These are phyloP conservation scores for Dendrothele bispora DNA, from an alignment of 768 basidiomycete species.

Conservation along the genomic window DNA sequence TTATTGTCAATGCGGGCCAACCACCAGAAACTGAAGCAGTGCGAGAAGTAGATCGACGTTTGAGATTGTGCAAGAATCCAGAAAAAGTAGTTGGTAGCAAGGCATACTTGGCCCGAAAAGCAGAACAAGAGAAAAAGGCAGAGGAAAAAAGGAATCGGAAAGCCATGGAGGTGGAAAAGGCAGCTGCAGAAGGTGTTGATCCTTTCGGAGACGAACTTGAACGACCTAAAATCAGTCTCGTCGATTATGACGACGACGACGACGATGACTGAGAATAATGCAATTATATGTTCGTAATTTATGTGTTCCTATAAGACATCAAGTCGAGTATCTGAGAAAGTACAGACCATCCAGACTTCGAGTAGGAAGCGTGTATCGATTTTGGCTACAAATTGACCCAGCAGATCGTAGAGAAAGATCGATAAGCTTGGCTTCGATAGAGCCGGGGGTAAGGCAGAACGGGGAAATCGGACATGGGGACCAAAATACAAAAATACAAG, in stretches of 20 bases:
- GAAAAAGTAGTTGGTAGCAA: conserved; percentile 92
- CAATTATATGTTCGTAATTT: background rate
- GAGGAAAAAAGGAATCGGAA: conserved; percentile 70
- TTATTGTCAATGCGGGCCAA: conserved; percentile 55
- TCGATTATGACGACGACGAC: conserved; percentile 65
- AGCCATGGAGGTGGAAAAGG: conserved; percentile 45
- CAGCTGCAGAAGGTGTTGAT: conserved; percentile 50
- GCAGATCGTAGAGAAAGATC: conserved; percentile 40
- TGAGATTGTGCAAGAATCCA: conserved; percentile 91
- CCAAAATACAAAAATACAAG: background rate
- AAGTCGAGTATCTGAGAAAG: background rate
- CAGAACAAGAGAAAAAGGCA: conserved; percentile 68
- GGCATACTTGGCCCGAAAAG: conserved; percentile 71
- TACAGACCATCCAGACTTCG: conserved; percentile 17
- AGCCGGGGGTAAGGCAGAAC: conserved; percentile 32
- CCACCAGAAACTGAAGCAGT: conserved; percentile 82
- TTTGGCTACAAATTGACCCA: conserved; percentile 69
- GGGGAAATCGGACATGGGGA: background rate
- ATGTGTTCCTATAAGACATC: conserved; percentile 4
- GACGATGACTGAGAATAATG: conserved; percentile 27
- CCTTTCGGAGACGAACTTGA: conserved; percentile 66
- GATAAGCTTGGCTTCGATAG: conserved; percentile 57
- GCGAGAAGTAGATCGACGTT: conserved; percentile 83
- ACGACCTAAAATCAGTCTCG: conserved; percentile 35
- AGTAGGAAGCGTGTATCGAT: conserved; percentile 26